Percentiles rank a stretch among this genome's conserved stretches.
These are phyloP conservation scores for Angomonas ambiguus DNA, from an alignment of 208 protist genomes.

Conservation along the genomic window DNA sequence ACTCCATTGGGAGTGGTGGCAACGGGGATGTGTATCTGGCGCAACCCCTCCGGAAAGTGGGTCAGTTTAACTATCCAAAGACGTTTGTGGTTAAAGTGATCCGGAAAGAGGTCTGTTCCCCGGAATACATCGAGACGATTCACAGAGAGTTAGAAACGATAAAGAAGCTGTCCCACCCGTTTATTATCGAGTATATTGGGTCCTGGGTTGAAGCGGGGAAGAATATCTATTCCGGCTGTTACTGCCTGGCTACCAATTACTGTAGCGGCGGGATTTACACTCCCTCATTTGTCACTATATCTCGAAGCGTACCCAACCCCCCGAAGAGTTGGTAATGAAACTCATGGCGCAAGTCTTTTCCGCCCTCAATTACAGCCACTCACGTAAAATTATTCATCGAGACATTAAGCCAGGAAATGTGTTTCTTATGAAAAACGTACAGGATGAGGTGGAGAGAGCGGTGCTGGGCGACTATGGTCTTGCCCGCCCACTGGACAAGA, in stretches of 20 bases:
- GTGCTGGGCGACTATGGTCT: constrained; percentile 88
- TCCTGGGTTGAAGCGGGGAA: constrained; percentile 57
- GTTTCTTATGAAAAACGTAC: constrained; percentile 36
- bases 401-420: constrained; percentile 92
- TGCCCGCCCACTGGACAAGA: constrained; percentile 65
- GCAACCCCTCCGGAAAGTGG: constrained; percentile 5
- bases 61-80: constrained; percentile 35
- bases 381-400: constrained; percentile 78
- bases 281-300: constrained; percentile 40
- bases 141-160: constrained; percentile 53
- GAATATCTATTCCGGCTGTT: constrained; percentile 29
- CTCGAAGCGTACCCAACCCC: constrained; percentile 14
- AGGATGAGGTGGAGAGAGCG: constrained; percentile 21
- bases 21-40: constrained; percentile 58
- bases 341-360: constrained; percentile 82
- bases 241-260: constrained; percentile 83
- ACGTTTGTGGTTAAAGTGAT: constrained; percentile 77
- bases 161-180: constrained; percentile 52
- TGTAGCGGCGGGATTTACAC: constrained; percentile 78
- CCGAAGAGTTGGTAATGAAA: constrained; percentile 45
- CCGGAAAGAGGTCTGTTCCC: constrained; percentile 32
- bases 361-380: constrained; percentile 86
- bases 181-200: constrained; percentile 75
- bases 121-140: constrained; percentile 25
- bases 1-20: constrained; percentile 45